A percentile compares a stretch with the other conserved stretches of the same genome.
These are phyloP conservation scores for Physcomitrium patens DNA, from an alignment of 225 moss, liverwort and hornwort genomes.

Conservation along the genomic window DNA sequence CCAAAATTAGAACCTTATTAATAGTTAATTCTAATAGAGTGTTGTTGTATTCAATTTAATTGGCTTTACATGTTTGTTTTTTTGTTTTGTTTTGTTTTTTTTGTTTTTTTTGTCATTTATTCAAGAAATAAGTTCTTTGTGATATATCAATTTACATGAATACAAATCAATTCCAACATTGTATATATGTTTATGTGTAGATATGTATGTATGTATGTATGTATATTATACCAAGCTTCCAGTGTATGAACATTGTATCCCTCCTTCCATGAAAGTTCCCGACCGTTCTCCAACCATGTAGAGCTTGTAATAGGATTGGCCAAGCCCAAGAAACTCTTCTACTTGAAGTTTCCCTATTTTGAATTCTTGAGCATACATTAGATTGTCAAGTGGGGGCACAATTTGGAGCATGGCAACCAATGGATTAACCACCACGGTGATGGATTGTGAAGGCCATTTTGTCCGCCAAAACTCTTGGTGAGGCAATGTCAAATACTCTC, in stretches of 20 bases:
- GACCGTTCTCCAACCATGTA: constrained; percentile 38
- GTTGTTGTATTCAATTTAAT: no score
- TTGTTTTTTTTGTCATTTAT: no score
- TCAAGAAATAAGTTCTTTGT: no score
- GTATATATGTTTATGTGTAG: no score
- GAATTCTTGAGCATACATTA: constrained; percentile 48
- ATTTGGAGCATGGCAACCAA: constrained; percentile 40
- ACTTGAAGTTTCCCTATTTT: constrained; percentile 45
- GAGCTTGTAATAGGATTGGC: constrained; percentile 38
- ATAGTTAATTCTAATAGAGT: no score
- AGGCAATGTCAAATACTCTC: constrained; percentile 44
- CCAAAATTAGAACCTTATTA: not conserved
- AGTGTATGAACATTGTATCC: not conserved
- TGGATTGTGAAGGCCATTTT: constrained; percentile 46
- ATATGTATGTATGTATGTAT: not conserved
- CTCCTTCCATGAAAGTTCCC: not conserved
- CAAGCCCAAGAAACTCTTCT: not conserved
- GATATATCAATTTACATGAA: no score
- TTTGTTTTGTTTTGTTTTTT: no score
- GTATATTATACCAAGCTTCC: constrained; percentile 31
- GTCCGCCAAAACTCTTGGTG: constrained; percentile 37
- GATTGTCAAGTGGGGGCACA: constrained; percentile 33
- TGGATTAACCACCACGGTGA: constrained; percentile 45
- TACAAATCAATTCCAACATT: no score
- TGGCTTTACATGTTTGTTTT: no score